Evolutionary conservation across 139 green algal genomes (phyloP).

Genomic region (Chlorella ohadii): DNA sequence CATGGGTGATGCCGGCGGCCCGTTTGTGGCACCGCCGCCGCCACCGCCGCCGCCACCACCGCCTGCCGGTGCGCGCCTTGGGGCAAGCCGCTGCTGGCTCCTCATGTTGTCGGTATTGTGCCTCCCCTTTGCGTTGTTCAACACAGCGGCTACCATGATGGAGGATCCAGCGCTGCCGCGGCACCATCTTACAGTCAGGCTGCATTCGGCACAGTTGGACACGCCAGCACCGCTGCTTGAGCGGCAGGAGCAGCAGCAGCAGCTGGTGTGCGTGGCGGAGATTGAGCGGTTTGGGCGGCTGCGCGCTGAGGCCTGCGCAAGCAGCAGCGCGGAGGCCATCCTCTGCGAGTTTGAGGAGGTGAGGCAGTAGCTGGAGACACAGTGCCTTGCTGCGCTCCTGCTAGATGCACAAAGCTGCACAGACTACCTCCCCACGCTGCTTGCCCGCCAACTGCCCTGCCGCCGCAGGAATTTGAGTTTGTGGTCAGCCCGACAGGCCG

Average conservation of each 20-base stretch:
- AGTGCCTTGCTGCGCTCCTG: no score
- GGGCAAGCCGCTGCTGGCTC: no score
- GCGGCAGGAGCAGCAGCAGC: background rate
- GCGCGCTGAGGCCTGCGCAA: background rate
- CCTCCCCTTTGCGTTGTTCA: no score
- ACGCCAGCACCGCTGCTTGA: background rate
- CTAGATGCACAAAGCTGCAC: no score
- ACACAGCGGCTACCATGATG: no score
- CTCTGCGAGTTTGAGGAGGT: background rate
- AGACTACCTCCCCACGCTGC: background rate
- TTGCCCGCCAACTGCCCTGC: background rate
- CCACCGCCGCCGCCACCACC: background rate
- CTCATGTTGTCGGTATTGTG: no score
- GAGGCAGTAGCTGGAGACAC: background rate
- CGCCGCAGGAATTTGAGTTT: background rate
- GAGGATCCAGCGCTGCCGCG: no score
- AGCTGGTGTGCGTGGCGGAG: slow-evolving; percentile 5
- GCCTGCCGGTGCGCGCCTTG: no score
- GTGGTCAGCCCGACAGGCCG: background rate
- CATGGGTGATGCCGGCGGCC: no score
- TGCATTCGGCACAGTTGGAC: background rate
- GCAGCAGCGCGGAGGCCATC: background rate
- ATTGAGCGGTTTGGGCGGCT: background rate
- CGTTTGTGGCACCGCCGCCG: background rate
- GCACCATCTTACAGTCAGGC: background rate